Evolutionary conservation across 2,329 filamentous ascomycete genomes (phyloP), one percentile per base, ranked within the genome.

Genomic region (Laburnicola sp.): DNA sequence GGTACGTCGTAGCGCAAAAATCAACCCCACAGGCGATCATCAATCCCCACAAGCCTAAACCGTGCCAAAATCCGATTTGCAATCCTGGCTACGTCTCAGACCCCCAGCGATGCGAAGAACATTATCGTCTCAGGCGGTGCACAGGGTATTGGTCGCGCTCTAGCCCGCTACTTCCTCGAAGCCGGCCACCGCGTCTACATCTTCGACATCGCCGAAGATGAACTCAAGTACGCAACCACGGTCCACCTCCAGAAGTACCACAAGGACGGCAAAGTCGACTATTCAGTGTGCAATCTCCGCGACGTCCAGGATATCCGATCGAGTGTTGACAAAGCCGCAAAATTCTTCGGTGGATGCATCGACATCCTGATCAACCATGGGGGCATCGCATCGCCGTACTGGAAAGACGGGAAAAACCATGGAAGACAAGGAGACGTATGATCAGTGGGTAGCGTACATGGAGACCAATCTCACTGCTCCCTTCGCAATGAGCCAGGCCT

Each of bases 401-500:
- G 76, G 74, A 74, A 65, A 48, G 73, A 77, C 50, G 73, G 68
- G 8, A 75, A 74, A 74, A 60, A 78, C 76, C 5, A 78, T 79
- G 75, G 75, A 74, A 45, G 74, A 78, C 54, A 63, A 60, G 16
- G 68, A 65, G 3, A 76, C 75, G 0, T 57, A 76, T n/a, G 68
- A 70, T 2, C 65, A 79, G 51, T 80, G 77, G 77, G 65, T 71
- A 53, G 77, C 76, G 11, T 73, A 71, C 53, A 69, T 80, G 7
- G 76, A 78, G 42, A 78, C 75, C 26, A 80, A 79, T 48, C 71
- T 80, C 8, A 80, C 75, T 2, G 74, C 69, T 3, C 74, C 75
- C 0, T 79, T 79, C 53, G 75, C 71, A 8, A 72, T 78, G 60
- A 74, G 68, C 21, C 76, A 79, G 61, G 76, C 77, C 16, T 76